A percentile compares a stretch with the other conserved stretches of the same genome.
These are phyloP conservation scores for Candida chauliodis DNA, from an alignment of 805 yeast genomes.

Conservation along the genomic window DNA sequence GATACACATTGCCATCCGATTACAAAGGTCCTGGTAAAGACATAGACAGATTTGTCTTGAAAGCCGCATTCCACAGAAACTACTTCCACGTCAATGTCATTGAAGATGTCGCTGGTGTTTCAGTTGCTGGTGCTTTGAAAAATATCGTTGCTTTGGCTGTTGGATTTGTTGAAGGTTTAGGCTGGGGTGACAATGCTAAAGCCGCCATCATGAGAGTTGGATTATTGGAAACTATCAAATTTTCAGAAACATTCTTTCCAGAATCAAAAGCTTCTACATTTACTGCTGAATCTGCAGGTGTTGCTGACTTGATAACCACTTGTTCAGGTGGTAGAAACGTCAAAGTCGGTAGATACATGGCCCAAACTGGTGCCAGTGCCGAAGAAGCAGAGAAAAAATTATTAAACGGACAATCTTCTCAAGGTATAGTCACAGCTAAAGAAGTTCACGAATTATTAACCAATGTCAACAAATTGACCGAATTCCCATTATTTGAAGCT, in stretches of 20 bases:
- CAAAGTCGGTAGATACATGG: slow-evolving; percentile 44
- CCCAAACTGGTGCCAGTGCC: slow-evolving; percentile 39
- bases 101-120: slow-evolving; percentile 44
- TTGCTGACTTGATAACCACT: slow-evolving; percentile 46
- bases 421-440: slow-evolving; percentile 44
- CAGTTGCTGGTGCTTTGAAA: slow-evolving; percentile 46
- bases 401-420: slow-evolving; percentile 45
- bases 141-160: slow-evolving; percentile 45
- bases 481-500: slow-evolving; percentile 45
- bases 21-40: slow-evolving; percentile 40
- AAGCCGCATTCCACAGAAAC: slow-evolving; percentile 43
- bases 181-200: slow-evolving; percentile 50
- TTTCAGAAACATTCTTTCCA: slow-evolving; percentile 55
- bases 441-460: slow-evolving; percentile 45
- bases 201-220: slow-evolving; percentile 48
- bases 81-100: slow-evolving; percentile 46
- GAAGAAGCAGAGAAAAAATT: slow-evolving; percentile 41
- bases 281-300: slow-evolving; percentile 45
- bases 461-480: slow-evolving; percentile 27
- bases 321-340: slow-evolving; percentile 48
- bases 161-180: slow-evolving; percentile 45
- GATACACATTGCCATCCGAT: slow-evolving; percentile 37
- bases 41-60: slow-evolving; percentile 36
- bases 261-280: slow-evolving; percentile 35
- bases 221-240: slow-evolving; percentile 39